Conservation (phyloP, 768 basidiomycete species). For the Macrolepiota dolichaula region DNA sequence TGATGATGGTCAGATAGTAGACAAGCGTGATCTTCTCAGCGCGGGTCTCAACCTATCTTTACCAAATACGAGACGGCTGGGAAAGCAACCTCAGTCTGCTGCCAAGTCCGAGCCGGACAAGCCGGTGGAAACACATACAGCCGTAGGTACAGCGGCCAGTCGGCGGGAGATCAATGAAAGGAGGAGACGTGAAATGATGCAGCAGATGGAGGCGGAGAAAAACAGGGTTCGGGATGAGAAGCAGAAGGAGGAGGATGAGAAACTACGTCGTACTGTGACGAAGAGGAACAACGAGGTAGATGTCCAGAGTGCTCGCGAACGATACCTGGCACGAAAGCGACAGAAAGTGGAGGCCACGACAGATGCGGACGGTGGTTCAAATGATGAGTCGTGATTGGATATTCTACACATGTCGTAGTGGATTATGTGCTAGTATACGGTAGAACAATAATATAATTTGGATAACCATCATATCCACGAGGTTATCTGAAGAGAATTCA, state of each 20-base stretch:
- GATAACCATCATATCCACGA: background rate
- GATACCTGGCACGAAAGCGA: constrained; percentile 79
- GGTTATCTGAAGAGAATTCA: background rate
- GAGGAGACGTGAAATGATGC: constrained; percentile 70
- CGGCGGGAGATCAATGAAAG: constrained; percentile 82
- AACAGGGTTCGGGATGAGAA: constrained; percentile 54
- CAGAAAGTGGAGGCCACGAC: constrained; percentile 53
- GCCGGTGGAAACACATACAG: constrained; percentile 53
- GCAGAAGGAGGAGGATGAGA: constrained; percentile 58
- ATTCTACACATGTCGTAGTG: constrained; percentile 1
- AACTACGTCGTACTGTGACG: constrained; percentile 60
- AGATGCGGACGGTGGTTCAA: constrained; percentile 1
- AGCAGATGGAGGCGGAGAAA: constrained; percentile 76
- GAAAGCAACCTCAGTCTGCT: constrained; percentile 33
- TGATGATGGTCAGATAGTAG: constrained; percentile 96
- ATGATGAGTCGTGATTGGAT: background rate
- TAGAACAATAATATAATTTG: background rate
- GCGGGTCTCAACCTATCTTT: constrained; percentile 91
- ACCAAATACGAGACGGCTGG: constrained; percentile 74
- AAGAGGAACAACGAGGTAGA: constrained; percentile 76
- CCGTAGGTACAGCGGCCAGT: constrained; percentile 80
- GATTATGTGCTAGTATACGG: constrained; percentile 1
- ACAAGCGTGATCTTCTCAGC: constrained; percentile 87
- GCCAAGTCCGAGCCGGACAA: constrained; percentile 22
- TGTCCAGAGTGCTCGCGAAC: constrained; percentile 68